Evolutionary conservation across 2,329 filamentous ascomycete species (phyloP).

Genomic region (Colletotrichum sp.): DNA sequence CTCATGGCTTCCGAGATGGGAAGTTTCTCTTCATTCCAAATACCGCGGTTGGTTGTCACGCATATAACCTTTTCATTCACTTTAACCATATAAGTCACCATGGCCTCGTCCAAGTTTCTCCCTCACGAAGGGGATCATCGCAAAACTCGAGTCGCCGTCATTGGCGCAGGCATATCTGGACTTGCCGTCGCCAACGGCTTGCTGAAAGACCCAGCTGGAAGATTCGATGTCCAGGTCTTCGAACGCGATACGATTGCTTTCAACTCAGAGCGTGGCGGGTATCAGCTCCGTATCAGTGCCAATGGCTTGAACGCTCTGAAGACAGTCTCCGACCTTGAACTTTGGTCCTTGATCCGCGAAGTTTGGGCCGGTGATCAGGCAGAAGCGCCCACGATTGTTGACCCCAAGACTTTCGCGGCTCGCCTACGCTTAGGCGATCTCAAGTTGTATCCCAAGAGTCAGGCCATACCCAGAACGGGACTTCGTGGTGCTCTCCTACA

Average conservation of each 20-base stretch:
- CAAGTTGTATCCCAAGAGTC: background rate
- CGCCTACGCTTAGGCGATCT: background rate
- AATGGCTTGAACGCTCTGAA: background rate
- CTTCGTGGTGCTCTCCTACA: background rate
- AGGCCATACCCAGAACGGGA: background rate
- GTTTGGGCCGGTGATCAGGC: background rate
- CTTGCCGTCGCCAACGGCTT: background rate
- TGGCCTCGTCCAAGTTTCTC: background rate
- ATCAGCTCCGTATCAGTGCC: background rate
- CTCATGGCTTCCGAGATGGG: background rate
- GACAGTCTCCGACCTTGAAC: background rate
- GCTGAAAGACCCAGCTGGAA: background rate
- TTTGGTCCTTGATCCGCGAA: background rate
- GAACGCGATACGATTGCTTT: background rate
- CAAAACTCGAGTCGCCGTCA: background rate
- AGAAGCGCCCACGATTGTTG: background rate
- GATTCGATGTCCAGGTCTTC: background rate
- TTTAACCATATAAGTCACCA: background rate
- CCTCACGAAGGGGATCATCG: background rate
- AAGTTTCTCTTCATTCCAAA: background rate
- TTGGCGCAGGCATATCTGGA: background rate
- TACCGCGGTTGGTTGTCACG: background rate
- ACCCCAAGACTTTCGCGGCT: background rate
- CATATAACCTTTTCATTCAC: background rate
- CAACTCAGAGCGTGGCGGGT: background rate